A percentile compares a stretch with the other conserved stretches of the same genome.
phyloP scores from a whole-genome alignment of 2,329 filamentous ascomycete genomes.

The Aspergillus luchuensis region DNA sequence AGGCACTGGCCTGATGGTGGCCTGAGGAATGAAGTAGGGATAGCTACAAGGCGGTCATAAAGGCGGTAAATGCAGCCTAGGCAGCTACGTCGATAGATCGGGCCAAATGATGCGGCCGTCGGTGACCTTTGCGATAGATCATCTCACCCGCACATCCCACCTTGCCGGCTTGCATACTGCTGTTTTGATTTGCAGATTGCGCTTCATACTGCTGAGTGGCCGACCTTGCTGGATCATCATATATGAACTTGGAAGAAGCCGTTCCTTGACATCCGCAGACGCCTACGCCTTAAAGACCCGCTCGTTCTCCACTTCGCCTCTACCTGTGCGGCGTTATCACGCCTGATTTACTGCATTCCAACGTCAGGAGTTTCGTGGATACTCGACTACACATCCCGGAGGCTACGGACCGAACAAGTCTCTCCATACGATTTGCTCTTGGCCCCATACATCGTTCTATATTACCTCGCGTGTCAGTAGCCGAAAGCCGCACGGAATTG shows the following conservation, averaged over 20 bases:
- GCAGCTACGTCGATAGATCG: slow-evolving; percentile 5
- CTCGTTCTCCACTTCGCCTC: slow-evolving; percentile 1
- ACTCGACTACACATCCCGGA: neutral
- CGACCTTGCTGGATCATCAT: neutral
- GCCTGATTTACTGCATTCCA: neutral
- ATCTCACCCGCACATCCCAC: slow-evolving; percentile 4
- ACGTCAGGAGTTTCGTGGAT: neutral
- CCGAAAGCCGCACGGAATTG: neutral
- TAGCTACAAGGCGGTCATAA: slow-evolving; percentile 4
- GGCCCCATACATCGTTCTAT: neutral
- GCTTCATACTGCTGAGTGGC: neutral
- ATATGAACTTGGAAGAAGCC: neutral
- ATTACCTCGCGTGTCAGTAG: neutral
- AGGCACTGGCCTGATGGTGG: too few species aligned
- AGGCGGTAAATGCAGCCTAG: slow-evolving; percentile 11
- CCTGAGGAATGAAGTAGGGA: too few species aligned
- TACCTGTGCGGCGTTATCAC: neutral
- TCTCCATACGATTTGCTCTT: neutral
- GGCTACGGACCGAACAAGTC: neutral
- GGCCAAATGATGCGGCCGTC: slow-evolving; percentile 7
- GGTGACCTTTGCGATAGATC: slow-evolving; percentile 2
- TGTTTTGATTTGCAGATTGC: neutral
- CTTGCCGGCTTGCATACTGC: neutral
- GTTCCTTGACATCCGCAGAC: neutral
- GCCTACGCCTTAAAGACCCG: neutral